Evolutionary conservation across 352 stramenopile genomes (phyloP).

Genomic region (Aphanomyces euteiches): DNA sequence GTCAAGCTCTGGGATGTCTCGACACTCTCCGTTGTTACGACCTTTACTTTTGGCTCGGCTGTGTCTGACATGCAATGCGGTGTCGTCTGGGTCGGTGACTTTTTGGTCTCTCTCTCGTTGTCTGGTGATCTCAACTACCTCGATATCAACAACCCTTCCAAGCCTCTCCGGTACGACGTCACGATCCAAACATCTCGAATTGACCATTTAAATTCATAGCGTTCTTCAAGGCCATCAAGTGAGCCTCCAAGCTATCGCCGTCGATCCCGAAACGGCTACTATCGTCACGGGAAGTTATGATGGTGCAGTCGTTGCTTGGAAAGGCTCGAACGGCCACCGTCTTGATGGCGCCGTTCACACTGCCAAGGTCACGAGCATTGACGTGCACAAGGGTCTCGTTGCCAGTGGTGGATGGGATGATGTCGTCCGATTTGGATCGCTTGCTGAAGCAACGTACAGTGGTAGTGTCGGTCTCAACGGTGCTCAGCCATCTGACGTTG

Average conservation of each 20-base stretch:
- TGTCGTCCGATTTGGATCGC: conserved; percentile 62
- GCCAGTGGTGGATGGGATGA: conserved; percentile 91
- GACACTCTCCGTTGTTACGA: conserved; percentile 63
- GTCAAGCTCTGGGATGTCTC: conserved; percentile 90
- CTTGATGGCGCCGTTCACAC: conserved; percentile 51
- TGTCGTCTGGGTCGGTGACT: conserved; percentile 66
- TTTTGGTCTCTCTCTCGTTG: conserved; percentile 78
- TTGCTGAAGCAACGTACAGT: conserved; percentile 44
- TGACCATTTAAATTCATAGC: conserved; percentile 41
- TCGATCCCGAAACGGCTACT: conserved; percentile 58
- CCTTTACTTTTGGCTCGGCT: conserved; percentile 56
- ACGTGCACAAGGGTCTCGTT: conserved; percentile 56
- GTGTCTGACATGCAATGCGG: conserved; percentile 84
- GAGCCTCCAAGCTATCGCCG: conserved; percentile 84
- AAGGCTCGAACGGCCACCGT: conserved; percentile 49
- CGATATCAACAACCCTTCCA: conserved; percentile 54
- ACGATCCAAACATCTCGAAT: background rate
- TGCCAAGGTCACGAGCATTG: conserved; percentile 79
- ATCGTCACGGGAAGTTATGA: conserved; percentile 94
- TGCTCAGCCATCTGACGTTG: conserved; percentile 66
- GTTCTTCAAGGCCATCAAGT: conserved; percentile 90
- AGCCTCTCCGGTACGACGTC: conserved; percentile 34
- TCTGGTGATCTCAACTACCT: conserved; percentile 84
- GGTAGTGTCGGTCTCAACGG: conserved; percentile 52
- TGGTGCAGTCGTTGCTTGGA: conserved; percentile 90